Percentiles rank a stretch among this genome's conserved stretches.
Evolutionary conservation across 345 rosid genomes (phyloP).

Genomic region (Ceriops decandra): DNA sequence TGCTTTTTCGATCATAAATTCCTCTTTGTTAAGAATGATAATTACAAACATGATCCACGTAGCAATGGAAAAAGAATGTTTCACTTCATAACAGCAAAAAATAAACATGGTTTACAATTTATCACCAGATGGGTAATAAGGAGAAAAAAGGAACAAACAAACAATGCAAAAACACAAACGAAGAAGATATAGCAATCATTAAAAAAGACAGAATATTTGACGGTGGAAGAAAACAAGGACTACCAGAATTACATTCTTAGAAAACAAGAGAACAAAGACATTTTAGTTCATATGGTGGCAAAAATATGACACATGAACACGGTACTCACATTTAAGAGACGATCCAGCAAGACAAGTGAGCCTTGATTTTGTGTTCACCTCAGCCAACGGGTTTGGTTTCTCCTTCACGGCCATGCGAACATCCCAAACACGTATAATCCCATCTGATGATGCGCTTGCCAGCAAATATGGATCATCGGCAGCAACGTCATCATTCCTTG

Average conservation of each 20-base stretch:
- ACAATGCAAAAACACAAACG: neutral
- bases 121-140: neutral
- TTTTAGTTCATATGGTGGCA: neutral
- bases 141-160: neutral
- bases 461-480: constrained; percentile 63
- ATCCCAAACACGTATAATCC: constrained; percentile 92
- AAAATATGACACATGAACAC: neutral
- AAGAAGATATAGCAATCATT: neutral
- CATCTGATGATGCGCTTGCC: constrained; percentile 91
- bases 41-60: too few species aligned
- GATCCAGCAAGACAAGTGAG: constrained; percentile 85
- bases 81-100: neutral
- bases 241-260: neutral
- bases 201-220: neutral
- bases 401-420: constrained; percentile 63
- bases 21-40: too few species aligned
- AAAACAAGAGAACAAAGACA: neutral
- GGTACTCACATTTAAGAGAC: constrained; percentile 25
- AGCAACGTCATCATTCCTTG: constrained; percentile 37
- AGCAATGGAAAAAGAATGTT: too few species aligned
- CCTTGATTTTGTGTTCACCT: constrained; percentile 77
- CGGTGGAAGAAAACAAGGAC: neutral
- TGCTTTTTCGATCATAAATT: too few species aligned
- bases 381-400: constrained; percentile 69
- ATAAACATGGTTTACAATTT: neutral